Evolutionary conservation across 1,139 yeast species (phyloP), one percentile per base, ranked within the genome.

Genomic region (Kazachstania sp.): DNA sequence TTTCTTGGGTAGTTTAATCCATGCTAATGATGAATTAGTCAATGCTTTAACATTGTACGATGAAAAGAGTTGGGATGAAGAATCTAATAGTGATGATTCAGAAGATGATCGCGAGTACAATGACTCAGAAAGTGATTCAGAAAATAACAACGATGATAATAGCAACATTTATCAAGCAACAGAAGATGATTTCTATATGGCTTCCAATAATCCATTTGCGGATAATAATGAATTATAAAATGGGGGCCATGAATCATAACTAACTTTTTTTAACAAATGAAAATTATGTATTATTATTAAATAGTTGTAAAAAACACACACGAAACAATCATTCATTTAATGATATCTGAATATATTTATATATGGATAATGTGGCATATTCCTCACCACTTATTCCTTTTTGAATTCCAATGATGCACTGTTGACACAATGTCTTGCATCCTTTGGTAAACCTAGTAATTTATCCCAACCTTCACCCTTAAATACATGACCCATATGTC

Each of bases 401-500:
- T 67, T 70, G 57, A 88, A 85, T 60, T 81, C 84, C 64, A 92
- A 70, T 50, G 90, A 79, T 30, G 86, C 72, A 49, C 95, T 85
- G 66, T 92, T 92, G 23, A 90, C 97, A 66, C 99, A 92, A 65
- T 92, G 97, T 63, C 99, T 78, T 55, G 78, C 92, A 64, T 90
- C 92, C 0, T 95, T 87, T 7, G 97, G 98, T 20, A 61, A 32
- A 9, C 58, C 58, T 20, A 64, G 40, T 34, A 51, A 39, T 12
- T 81, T 85, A 40, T 77, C 70, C 71, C 78, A 90, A 0, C 97
- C 97, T 68, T 92, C 98, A n/a, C 95, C 95, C 57, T 79, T 79
- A 67, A 92, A 92, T 2, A 92, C 83, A 67, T 92, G 98, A 1
- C 98, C 98, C 56, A 92, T 69, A 67, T 92, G 98, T 1, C 96